Evolutionary conservation across 306 rosid species (phyloP), one percentile per base, ranked within the genome.

Genomic region (Pachyrhizus erosus): DNA sequence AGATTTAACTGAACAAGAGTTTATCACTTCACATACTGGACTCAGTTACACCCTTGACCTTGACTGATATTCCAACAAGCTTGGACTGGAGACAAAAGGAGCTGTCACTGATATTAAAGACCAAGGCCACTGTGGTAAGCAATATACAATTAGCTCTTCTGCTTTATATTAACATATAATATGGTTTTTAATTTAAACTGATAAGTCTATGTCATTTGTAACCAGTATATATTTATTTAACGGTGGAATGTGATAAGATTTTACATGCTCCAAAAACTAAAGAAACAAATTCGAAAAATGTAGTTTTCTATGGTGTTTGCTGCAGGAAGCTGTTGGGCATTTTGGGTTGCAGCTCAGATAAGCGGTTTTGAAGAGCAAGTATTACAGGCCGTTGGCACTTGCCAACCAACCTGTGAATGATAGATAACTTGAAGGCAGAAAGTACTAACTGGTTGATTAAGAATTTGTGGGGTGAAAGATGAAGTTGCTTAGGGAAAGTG

Each of bases 271-370:
- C n/a, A n/a, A n/a, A n/a, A n/a, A n/a, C n/a, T n/a, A n/a, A n/a
- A n/a, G n/a, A n/a, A n/a, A n/a, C n/a, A n/a, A n/a, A n/a, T n/a
- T n/a, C n/a, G n/a, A n/a, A n/a, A n/a, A n/a, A n/a, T n/a, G n/a
- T n/a, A n/a, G n/a, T n/a, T n/a, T n/a, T n/a, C n/a, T n/a, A n/a
- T n/a, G n/a, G n/a, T n/a, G n/a, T n/a, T n/a, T n/a, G n/a, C n/a
- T n/a, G 37, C 33, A 87, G 92, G 71, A 72, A 5, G 83, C 12
- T 87, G 90, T 10, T 89, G 90, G 90, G 86, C 89, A 0, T 87
- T 87, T 67, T 73, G 87, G 3, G 61, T 76, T 0, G 81, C 54
- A 62, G 82, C 77, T 37, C 45, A 62, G 14, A 86, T 83, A 62
- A 70, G 7, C 0, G 49, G 69, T 1, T 70, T n/a, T 21, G 2